phyloP scores from a whole-genome alignment of 129 eudicot genomes.

The Escallonia herrerae region DNA sequence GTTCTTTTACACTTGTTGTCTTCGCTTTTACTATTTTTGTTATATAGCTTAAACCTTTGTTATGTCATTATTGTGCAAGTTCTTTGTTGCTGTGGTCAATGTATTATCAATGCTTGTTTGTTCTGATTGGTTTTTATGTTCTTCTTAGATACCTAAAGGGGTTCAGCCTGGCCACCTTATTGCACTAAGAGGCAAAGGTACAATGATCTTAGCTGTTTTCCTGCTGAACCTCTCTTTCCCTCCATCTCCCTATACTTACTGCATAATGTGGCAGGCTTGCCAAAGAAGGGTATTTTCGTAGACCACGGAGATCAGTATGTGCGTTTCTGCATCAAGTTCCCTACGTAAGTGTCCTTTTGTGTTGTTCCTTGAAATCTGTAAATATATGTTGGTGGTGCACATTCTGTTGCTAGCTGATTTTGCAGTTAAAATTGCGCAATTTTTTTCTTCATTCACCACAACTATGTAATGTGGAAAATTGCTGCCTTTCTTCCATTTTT shows the following conservation, averaged over 20 bases:
- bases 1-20: slow-evolving; percentile 1
- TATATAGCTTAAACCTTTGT: background rate
- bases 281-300: slow-evolving; percentile 50
- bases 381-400: too few relatives aligned
- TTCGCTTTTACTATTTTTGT: background rate
- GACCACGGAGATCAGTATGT: slow-evolving; percentile 85
- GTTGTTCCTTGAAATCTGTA: background rate
- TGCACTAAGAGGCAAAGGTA: slow-evolving; percentile 71
- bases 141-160: slow-evolving; percentile 77
- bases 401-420: too few relatives aligned
- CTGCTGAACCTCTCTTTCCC: slow-evolving; percentile 3
- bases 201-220: background rate
- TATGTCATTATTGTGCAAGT: background rate
- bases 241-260: slow-evolving; percentile 4
- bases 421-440: too few relatives aligned
- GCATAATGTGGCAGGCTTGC: slow-evolving; percentile 54
- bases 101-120: background rate
- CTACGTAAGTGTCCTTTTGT: slow-evolving; percentile 39
- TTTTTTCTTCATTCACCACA: too few relatives aligned
- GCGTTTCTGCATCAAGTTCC: slow-evolving; percentile 68
- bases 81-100: background rate
- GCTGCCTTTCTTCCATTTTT: too few relatives aligned
- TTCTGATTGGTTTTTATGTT: slow-evolving; percentile 9
- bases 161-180: slow-evolving; percentile 86
- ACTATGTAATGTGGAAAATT: too few relatives aligned